Evolutionary conservation across 345 rosid genomes (phyloP).

Genomic region (Linum lewisii): DNA sequence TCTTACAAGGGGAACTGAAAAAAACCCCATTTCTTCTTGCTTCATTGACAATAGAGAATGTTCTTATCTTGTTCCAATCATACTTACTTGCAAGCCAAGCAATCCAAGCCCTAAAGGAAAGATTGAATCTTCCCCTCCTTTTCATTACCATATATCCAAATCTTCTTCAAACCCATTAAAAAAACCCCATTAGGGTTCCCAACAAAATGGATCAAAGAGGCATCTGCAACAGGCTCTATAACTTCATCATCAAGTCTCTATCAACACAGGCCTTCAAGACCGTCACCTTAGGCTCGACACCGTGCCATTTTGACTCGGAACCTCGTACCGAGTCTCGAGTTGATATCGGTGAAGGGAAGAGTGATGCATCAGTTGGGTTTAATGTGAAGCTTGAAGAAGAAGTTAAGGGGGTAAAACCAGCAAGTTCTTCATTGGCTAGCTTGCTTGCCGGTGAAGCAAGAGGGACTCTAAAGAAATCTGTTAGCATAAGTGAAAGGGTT

Average conservation of each 20-base stretch:
- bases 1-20: background rate
- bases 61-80: background rate
- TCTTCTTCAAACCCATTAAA: background rate
- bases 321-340: background rate
- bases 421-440: slow-evolving; percentile 7
- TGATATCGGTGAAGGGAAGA: background rate
- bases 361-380: background rate
- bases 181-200: background rate
- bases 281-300: slow-evolving; percentile 18
- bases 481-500: slow-evolving; percentile 41
- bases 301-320: background rate
- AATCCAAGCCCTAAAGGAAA: background rate
- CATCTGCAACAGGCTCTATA: slow-evolving; percentile 33
- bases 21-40: too few species aligned
- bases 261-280: slow-evolving; percentile 24
- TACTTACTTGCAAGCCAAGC: slow-evolving; percentile 21
- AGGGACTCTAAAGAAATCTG: slow-evolving; percentile 31
- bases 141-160: background rate
- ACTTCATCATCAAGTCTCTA: slow-evolving; percentile 22
- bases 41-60: background rate
- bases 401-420: background rate
- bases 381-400: background rate
- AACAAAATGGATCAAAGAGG: slow-evolving; percentile 27
- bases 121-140: background rate
- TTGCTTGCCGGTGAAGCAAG: slow-evolving; percentile 12